Percentiles rank a stretch among this genome's conserved stretches.
phyloP scores from a whole-genome alignment of 2,329 filamentous ascomycete genomes.

The Parafenestella ontariensis region DNA sequence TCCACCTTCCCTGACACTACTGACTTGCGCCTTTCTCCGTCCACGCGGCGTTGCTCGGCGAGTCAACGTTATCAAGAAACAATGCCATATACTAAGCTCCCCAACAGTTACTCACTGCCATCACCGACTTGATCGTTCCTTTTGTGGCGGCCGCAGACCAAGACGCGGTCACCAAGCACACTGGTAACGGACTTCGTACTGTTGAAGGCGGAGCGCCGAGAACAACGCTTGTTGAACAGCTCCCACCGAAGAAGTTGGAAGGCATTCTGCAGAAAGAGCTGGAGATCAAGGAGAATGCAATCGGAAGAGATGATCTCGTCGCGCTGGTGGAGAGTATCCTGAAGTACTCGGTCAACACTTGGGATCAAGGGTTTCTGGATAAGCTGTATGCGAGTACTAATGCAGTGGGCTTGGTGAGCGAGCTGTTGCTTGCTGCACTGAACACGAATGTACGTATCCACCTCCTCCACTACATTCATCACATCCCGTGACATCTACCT shows the following conservation, averaged over 20 bases:
- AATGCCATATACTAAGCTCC: not conserved
- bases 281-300: slow-evolving; percentile 46
- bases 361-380: slow-evolving; percentile 95
- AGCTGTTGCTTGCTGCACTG: slow-evolving; percentile 81
- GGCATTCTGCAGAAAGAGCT: slow-evolving; percentile 46
- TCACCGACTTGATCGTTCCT: slow-evolving; percentile 72
- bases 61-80: not conserved
- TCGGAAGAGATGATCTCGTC: slow-evolving; percentile 54
- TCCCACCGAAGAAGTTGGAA: slow-evolving; percentile 53
- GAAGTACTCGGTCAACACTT: slow-evolving; percentile 94
- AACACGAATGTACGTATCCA: slow-evolving; percentile 78
- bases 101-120: slow-evolving; percentile 49
- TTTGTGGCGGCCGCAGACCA: slow-evolving; percentile 76
- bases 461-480: not conserved
- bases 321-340: slow-evolving; percentile 71
- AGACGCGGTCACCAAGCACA: slow-evolving; percentile 61
- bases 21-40: not conserved
- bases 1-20: not conserved
- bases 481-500: not conserved
- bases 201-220: slow-evolving; percentile 67
- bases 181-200: slow-evolving; percentile 64
- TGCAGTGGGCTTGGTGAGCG: slow-evolving; percentile 82
- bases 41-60: not conserved
- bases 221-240: slow-evolving; percentile 53
- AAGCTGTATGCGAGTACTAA: slow-evolving; percentile 94